Conservation (phyloP, 2,329 filamentous ascomycete species). For the Paecilomyces formosus region DNA sequence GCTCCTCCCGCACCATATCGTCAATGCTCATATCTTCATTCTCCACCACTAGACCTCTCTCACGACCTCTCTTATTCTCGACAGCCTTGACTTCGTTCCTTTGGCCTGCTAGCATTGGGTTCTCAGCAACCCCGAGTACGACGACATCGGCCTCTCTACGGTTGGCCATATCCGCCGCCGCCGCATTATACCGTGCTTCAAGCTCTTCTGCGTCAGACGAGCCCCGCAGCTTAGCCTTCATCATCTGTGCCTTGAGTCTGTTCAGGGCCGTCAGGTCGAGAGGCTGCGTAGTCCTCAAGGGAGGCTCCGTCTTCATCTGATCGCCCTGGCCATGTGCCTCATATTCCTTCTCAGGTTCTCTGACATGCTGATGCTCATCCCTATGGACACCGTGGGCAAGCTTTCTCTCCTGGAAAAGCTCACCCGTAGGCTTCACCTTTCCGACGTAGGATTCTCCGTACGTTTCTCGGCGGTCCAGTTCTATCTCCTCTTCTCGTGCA, state of each 20-base stretch:
- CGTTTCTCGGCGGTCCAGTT: conserved; percentile 71
- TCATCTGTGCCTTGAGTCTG: conserved; percentile 82
- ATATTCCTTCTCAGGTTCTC: conserved; percentile 28
- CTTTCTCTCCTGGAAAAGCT: conserved; percentile 72
- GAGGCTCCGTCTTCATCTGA: conserved; percentile 48
- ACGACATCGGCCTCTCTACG: conserved; percentile 60
- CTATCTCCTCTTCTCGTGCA: conserved; percentile 84
- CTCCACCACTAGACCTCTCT: conserved; percentile 76
- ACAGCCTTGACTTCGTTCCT: conserved; percentile 69
- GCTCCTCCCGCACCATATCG: conserved; percentile 94
- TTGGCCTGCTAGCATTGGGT: conserved; percentile 73
- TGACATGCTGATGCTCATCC: conserved; percentile 17
- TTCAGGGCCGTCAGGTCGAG: conserved; percentile 78
- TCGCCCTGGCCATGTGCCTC: conserved; percentile 46
- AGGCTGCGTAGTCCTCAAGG: conserved; percentile 41
- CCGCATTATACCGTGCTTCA: conserved; percentile 75
- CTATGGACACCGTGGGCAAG: conserved; percentile 48
- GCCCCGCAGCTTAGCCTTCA: conserved; percentile 85
- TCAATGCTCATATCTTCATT: conserved; percentile 95
- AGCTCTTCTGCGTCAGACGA: conserved; percentile 68
- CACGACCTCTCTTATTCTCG: conserved; percentile 71
- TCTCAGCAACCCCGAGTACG: conserved; percentile 81
- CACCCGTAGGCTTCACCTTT: conserved; percentile 80
- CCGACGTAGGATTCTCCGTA: conserved; percentile 81
- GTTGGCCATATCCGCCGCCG: conserved; percentile 55